A percentile compares a stretch with the other conserved stretches of the same genome.
Conservation (phyloP, 192 early-diverging fungal species). For the Glomus cerebriforme region DNA sequence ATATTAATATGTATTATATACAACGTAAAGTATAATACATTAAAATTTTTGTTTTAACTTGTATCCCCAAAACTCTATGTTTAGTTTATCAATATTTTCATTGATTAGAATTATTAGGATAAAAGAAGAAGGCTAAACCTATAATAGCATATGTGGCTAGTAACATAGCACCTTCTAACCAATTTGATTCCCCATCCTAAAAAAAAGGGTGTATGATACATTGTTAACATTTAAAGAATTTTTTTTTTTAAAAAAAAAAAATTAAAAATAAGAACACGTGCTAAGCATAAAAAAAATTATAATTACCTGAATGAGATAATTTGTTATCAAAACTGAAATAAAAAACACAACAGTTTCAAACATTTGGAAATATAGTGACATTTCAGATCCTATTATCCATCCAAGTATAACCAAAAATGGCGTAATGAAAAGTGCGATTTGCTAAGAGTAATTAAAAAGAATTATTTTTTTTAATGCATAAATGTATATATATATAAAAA, state of each 20-base stretch:
- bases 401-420: slow-evolving; percentile 74
- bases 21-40: no score
- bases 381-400: slow-evolving; percentile 78
- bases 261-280: slow-evolving; percentile 35
- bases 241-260: no score
- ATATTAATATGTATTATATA: no score
- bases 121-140: slow-evolving; percentile 79
- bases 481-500: background rate
- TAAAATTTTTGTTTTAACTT: no score
- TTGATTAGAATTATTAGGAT: slow-evolving; percentile 42
- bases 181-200: slow-evolving; percentile 85
- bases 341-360: slow-evolving; percentile 86
- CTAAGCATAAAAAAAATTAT: background rate
- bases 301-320: slow-evolving; percentile 64
- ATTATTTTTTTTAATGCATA: background rate
- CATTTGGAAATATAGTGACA: slow-evolving; percentile 81
- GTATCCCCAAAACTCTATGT: no score
- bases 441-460: slow-evolving; percentile 39
- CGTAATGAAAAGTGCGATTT: slow-evolving; percentile 83
- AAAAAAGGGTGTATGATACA: slow-evolving; percentile 52
- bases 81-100: no score
- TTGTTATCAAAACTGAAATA: slow-evolving; percentile 75
- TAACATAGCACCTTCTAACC: slow-evolving; percentile 88
- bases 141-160: slow-evolving; percentile 84
- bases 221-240: no score